Base-by-base conservation (phyloP, 2,329 filamentous ascomycete genomes). In the Ophiostoma sp. region DNA sequence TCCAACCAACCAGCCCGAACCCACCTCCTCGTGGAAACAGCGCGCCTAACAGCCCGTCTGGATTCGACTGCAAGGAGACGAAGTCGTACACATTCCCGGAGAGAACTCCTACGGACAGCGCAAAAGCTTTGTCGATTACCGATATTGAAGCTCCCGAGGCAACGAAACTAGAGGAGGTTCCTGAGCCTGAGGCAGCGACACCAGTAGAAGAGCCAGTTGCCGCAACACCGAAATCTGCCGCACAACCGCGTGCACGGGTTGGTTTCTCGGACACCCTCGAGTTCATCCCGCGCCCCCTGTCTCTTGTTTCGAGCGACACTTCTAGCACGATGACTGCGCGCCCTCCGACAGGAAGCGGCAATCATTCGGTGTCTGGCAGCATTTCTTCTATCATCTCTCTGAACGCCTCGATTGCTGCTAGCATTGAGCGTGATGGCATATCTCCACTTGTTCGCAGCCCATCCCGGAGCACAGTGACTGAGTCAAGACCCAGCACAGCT, bases 261-360 rank as follows among this genome's bases (percentile, higher is more conserved):
- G 93, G 92, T 0, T 97, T 97, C 79, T 94, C 93, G 0, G 94
- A 97, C 76, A 92, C 89, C 12, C 86, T 97, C 36, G 93, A 97
- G 80, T 94, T 92, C 75, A 95, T 95, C 77, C 92, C 92, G 5
- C 89, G 93, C 12, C 94, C 95, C 0, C 83, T 97, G 22, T 97
- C 95, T 1, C 85, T 95, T 25, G 90, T 97, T 17, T 97, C 94
- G 1, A 95, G 91, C 25, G 94, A 96, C 80, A 94, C 93, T 0
- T 91, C 93, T 63, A 94, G 91, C 79, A 96, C 92, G 2, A 84
- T 89, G 71, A 94, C 93, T 0, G 87, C 91, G 22, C 88, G 90
- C 33, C 87, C 87, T 22, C 22, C 33, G 3, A 63, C 63, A 2
- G 69, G 71, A 19, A 39, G 63, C 15, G 59, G 68, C 3, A 89